These are phyloP conservation scores for Yamadazyma diospyri DNA, from an alignment of 1,139 yeast genomes.

Conservation along the genomic window DNA sequence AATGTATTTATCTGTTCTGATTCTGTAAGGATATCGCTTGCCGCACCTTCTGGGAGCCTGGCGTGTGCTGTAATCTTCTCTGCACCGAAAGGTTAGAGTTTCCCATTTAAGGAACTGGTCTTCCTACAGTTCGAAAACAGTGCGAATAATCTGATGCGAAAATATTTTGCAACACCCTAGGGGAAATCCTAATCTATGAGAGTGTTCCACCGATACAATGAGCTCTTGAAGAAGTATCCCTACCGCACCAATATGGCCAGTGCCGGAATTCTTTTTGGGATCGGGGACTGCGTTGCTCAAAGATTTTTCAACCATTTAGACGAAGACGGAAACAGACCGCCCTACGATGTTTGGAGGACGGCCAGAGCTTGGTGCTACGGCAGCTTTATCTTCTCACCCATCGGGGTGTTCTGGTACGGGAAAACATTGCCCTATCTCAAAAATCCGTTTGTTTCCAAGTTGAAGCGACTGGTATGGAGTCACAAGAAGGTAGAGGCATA, in stretches of 20 bases:
- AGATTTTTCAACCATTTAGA: slow-evolving; percentile 41
- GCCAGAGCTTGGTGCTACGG: slow-evolving; percentile 72
- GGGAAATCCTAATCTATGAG: slow-evolving; percentile 1
- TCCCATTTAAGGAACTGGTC: too few species aligned
- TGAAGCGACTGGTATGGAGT: slow-evolving; percentile 13
- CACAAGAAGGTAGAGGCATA: slow-evolving; percentile 20
- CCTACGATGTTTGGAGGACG: slow-evolving; percentile 38
- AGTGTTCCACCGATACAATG: slow-evolving; percentile 35
- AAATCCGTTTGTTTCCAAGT: slow-evolving; percentile 32
- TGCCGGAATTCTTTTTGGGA: slow-evolving; percentile 63
- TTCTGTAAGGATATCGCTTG: too few species aligned
- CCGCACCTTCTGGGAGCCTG: too few species aligned
- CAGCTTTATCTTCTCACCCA: slow-evolving; percentile 69
- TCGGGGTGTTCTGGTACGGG: slow-evolving; percentile 70
- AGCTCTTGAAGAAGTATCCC: slow-evolving; percentile 44
- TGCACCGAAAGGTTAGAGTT: too few species aligned
- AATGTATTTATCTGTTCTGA: too few species aligned
- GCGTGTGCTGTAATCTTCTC: too few species aligned
- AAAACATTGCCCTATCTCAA: slow-evolving; percentile 48
- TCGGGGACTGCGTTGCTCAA: slow-evolving; percentile 78
- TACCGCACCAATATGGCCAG: slow-evolving; percentile 52
- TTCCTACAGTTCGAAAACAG: too few species aligned
- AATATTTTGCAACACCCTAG: too few species aligned
- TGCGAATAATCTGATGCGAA: too few species aligned
- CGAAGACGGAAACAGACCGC: slow-evolving; percentile 12